Percentiles rank a stretch among this genome's conserved stretches.
Conservation (phyloP, 331 rosid species). For the Cydonia oblonga region DNA sequence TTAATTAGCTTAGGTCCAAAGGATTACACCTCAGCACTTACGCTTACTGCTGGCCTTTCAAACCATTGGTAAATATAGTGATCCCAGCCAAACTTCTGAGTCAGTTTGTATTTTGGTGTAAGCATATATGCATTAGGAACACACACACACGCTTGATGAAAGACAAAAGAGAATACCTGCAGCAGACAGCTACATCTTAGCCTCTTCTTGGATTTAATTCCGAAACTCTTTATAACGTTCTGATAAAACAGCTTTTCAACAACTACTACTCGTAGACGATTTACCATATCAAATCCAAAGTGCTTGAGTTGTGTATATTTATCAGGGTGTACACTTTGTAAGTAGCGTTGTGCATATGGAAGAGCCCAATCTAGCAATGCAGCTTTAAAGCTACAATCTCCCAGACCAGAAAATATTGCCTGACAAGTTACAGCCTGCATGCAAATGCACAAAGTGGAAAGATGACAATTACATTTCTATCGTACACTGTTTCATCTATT, state of each 20-base stretch:
- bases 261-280: conserved; percentile 43
- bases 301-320: conserved; percentile 57
- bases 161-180: conserved; percentile 41
- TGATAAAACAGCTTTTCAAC: conserved; percentile 69
- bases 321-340: conserved; percentile 40
- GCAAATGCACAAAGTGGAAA: background rate
- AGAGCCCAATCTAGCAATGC: conserved; percentile 70
- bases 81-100: background rate
- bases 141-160: background rate
- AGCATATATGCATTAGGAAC: background rate
- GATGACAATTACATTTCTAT: background rate
- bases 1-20: background rate
- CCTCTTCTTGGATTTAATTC: conserved; percentile 36
- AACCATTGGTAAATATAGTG: background rate
- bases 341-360: conserved; percentile 86
- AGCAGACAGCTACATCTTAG: conserved; percentile 62
- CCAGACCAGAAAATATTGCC: conserved; percentile 59
- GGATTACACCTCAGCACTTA: background rate
- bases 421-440: conserved; percentile 87
- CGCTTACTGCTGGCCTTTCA: background rate
- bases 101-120: background rate
- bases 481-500: background rate
- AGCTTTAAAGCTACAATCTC: conserved; percentile 39
- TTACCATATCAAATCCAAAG: conserved; percentile 43
- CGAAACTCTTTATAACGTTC: conserved; percentile 49